phyloP scores from a whole-genome alignment of 208 protist species.

The Wallacemonas collosoma region DNA sequence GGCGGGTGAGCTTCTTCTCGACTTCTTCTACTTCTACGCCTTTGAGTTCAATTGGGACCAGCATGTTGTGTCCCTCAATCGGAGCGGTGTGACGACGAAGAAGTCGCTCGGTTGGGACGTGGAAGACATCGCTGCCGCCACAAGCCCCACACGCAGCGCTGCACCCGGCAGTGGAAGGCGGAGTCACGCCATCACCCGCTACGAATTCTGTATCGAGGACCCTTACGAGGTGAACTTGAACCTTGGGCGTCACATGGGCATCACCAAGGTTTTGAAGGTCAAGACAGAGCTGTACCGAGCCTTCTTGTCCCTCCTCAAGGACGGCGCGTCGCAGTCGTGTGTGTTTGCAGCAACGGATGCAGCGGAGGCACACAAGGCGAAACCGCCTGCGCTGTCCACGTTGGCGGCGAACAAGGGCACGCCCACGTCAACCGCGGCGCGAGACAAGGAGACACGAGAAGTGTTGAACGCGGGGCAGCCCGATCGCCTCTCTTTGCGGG shows the following conservation, averaged over 20 bases:
- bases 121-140: conserved; percentile 47
- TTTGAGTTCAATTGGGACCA: conserved; percentile 88
- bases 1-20: conserved; percentile 79
- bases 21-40: conserved; percentile 92
- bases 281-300: conserved; percentile 78
- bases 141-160: conserved; percentile 17
- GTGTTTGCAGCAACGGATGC: conserved; percentile 61
- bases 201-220: conserved; percentile 91
- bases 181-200: conserved; percentile 46
- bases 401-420: background rate
- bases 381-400: background rate
- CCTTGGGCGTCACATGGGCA: conserved; percentile 83
- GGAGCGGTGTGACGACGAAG: conserved; percentile 78
- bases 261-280: conserved; percentile 86
- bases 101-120: conserved; percentile 70
- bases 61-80: conserved; percentile 89
- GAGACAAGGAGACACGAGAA: background rate
- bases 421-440: background rate
- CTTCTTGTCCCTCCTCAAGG: conserved; percentile 78
- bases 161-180: conserved; percentile 17
- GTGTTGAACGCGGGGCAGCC: conserved; percentile 9
- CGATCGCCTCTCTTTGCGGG: conserved; percentile 35
- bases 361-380: conserved; percentile 1
- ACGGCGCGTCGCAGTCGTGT: conserved; percentile 58
- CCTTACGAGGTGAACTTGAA: conserved; percentile 91